Conservation (phyloP, 75 land plant species). For the Cryptomeria japonica region DNA sequence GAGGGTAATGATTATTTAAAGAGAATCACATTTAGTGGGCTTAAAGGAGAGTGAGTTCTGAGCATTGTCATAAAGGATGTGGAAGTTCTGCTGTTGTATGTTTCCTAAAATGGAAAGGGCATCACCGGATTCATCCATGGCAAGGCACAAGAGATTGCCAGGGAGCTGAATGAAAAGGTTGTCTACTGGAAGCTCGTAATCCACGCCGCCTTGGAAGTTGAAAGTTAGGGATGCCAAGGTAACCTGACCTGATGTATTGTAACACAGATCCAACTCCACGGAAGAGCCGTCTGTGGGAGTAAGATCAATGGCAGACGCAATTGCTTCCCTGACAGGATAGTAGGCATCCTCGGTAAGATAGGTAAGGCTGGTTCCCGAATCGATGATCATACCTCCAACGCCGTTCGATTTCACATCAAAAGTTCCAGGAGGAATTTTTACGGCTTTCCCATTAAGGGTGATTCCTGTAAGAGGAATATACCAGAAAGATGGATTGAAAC, state of each 20-base stretch:
- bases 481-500: background rate
- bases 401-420: background rate
- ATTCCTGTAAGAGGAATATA: background rate
- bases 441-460: background rate
- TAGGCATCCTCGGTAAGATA: background rate
- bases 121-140: background rate
- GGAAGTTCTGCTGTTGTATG: constrained; percentile 7
- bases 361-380: background rate
- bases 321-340: background rate
- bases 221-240: constrained; percentile 7
- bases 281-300: constrained; percentile 16
- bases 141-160: background rate
- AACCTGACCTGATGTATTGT: background rate
- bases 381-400: constrained; percentile 7
- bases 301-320: background rate
- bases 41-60: background rate
- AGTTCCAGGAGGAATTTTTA: background rate
- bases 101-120: background rate
- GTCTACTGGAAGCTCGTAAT: background rate
- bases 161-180: background rate
- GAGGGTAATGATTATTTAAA: too few species aligned
- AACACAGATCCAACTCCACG: constrained; percentile 8
- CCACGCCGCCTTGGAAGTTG: background rate
- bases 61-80: constrained; percentile 18
- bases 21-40: background rate